phyloP scores from a whole-genome alignment of 495 filamentous ascomycete species.

The Opeltia flavorubescens region DNA sequence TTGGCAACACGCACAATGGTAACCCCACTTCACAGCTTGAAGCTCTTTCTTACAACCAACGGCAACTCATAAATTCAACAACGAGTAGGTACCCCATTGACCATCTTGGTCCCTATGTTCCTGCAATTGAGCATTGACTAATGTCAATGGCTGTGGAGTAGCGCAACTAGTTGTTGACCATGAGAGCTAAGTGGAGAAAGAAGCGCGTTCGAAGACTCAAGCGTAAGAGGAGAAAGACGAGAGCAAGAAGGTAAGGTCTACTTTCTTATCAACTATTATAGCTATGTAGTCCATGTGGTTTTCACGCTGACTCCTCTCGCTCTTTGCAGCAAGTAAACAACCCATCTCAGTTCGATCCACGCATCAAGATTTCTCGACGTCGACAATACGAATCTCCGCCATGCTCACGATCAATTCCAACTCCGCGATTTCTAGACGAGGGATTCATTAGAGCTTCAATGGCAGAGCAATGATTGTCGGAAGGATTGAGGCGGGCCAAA shows the following conservation, averaged over 20 bases:
- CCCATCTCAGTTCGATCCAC: constrained; percentile 12
- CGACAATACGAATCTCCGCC: too few species aligned
- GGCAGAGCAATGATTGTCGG: background rate
- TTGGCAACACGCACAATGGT: constrained; percentile 34
- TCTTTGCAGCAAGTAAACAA: constrained; percentile 17
- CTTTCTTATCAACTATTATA: background rate
- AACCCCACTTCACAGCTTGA: constrained; percentile 21
- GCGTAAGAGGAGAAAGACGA: constrained; percentile 98
- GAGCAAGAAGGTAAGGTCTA: constrained; percentile 67
- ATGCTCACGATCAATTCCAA: too few species aligned
- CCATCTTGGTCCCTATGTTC: background rate
- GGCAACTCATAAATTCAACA: constrained; percentile 36
- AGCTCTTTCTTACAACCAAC: constrained; percentile 35
- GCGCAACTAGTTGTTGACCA: constrained; percentile 39
- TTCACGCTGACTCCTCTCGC: background rate
- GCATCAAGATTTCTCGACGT: constrained; percentile 4
- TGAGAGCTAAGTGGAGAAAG: constrained; percentile 99
- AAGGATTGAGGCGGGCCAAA: background rate
- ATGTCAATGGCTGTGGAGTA: constrained; percentile 2
- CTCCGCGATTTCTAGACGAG: too few species aligned
- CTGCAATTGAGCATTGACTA: background rate
- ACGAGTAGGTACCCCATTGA: constrained; percentile 29
- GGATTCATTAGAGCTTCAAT: too few species aligned
- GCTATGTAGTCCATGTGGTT: background rate
- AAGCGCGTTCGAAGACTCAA: constrained; percentile 96